A percentile compares a stretch with the other conserved stretches of the same genome.
phyloP scores from a whole-genome alignment of 768 basidiomycete genomes.

The Dioszegia hungarica region DNA sequence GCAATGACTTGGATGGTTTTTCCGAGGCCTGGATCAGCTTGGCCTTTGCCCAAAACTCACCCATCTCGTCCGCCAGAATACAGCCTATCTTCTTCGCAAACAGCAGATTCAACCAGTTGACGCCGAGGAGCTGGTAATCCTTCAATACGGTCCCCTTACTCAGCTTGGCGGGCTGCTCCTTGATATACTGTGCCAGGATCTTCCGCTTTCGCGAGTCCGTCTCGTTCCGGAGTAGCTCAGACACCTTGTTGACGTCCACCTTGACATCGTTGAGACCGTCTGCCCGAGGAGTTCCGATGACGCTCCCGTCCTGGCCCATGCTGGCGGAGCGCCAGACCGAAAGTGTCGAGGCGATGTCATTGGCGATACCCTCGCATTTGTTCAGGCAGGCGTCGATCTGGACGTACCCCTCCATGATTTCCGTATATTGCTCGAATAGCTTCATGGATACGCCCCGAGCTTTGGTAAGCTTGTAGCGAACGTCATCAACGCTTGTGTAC shows the following conservation, averaged over 20 bases:
- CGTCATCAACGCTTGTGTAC: slow-evolving; percentile 68
- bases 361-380: slow-evolving; percentile 81
- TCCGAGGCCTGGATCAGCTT: slow-evolving; percentile 69
- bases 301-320: slow-evolving; percentile 21
- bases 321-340: slow-evolving; percentile 62
- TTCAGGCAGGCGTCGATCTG: slow-evolving; percentile 83
- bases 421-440: slow-evolving; percentile 83
- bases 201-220: slow-evolving; percentile 38
- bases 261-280: slow-evolving; percentile 46
- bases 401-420: slow-evolving; percentile 69
- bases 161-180: slow-evolving; percentile 66
- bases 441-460: slow-evolving; percentile 89
- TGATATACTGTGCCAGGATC: slow-evolving; percentile 59
- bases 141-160: slow-evolving; percentile 71
- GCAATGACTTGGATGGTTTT: slow-evolving; percentile 99
- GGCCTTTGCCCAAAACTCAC: slow-evolving; percentile 50
- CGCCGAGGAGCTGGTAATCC: slow-evolving; percentile 94
- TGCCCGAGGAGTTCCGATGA: slow-evolving; percentile 27
- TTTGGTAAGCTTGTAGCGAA: slow-evolving; percentile 73
- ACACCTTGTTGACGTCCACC: slow-evolving; percentile 44
- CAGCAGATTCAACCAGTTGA: slow-evolving; percentile 92
- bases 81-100: slow-evolving; percentile 77
- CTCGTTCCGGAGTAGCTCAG: slow-evolving; percentile 45
- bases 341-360: slow-evolving; percentile 66
- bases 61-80: slow-evolving; percentile 99